Evolutionary conservation across 345 rosid genomes (phyloP), one percentile per base, ranked within the genome.

Genomic region (Carallia brachiata): DNA sequence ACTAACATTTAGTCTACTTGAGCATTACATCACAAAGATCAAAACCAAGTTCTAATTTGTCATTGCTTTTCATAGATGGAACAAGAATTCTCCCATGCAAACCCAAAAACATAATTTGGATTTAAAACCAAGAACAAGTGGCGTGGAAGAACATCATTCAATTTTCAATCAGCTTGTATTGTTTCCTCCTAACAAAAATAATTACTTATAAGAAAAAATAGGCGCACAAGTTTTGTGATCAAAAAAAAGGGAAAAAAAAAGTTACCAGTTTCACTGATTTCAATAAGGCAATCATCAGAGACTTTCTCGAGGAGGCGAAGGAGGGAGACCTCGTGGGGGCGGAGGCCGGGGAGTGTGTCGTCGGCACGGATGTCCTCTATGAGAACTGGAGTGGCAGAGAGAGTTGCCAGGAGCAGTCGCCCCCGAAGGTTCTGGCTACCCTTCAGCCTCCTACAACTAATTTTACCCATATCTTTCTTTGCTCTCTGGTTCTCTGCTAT

Each of bases 261-360:
- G 34, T 55, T 75, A 91, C 97, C 98, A 1, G 98, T 89, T 67
- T 89, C 97, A 73, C 92, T 89, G 62, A 92, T 85, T 67, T 87
- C 88, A 28, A 85, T 72, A 67, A 70, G 52, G 66, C 91, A 84
- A 77, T 90, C 97, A 78, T 95, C 99, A 61, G 76, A 82, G 67
- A 92, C 70, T 54, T 62, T 77, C 62, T 92, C 97, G 55, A 92
- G 69, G 64, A 92, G 96, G 77, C 88, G 96, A 68, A 92, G 83
- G 66, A 95, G 84, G 78, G 92, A 86, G 75, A 92, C 70, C 84
- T 95, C 96, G 63, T 92, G 86, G 17, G 80, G 88, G 6, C 77
- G 91, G 69, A 90, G 97, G 56, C 98, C 97, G 2, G 99, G 97
- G 62, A 83, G 64, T 52, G 79, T 83, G 36, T 87, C 83, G 30